Percentiles rank a stretch among this genome's conserved stretches.
These are phyloP conservation scores for Juglanconis juglandina DNA, from an alignment of 2,329 filamentous ascomycete species.

Conservation along the genomic window DNA sequence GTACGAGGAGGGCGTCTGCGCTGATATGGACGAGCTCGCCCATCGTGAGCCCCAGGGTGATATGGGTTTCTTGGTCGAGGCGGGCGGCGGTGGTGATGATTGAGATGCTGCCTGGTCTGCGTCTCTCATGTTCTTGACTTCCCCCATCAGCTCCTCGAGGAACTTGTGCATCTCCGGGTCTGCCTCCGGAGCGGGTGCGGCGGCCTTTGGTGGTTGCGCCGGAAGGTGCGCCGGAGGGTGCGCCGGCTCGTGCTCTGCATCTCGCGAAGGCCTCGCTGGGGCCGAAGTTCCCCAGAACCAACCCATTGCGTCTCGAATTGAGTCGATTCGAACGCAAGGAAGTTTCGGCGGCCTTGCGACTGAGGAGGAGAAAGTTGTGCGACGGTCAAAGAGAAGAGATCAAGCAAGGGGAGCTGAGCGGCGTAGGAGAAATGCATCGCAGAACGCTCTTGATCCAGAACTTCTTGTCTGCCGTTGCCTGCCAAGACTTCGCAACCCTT, in stretches of 20 bases:
- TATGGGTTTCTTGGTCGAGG: constrained; percentile 18
- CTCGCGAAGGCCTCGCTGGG: constrained; percentile 28
- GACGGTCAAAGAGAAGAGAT: too few species aligned
- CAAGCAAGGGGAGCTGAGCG: too few species aligned
- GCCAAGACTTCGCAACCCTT: too few species aligned
- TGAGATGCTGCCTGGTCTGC: constrained; percentile 24
- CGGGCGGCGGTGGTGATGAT: constrained; percentile 27
- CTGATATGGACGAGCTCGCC: constrained; percentile 27
- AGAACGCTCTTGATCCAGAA: too few species aligned
- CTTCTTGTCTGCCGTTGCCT: too few species aligned
- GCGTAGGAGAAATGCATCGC: too few species aligned
- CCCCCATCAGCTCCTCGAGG: constrained; percentile 27
- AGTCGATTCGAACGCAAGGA: too few species aligned
- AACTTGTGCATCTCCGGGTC: constrained; percentile 56
- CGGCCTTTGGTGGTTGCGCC: constrained; percentile 13
- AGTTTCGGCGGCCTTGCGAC: too few species aligned
- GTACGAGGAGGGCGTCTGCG: constrained; percentile 18
- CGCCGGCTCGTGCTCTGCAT: constrained; percentile 18
- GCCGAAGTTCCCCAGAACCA: constrained; percentile 57
- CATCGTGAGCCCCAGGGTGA: constrained; percentile 31
- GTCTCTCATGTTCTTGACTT: neutral
- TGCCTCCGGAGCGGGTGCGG: constrained; percentile 19
- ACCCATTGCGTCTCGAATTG: constrained; percentile 44
- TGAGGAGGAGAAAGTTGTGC: too few species aligned
- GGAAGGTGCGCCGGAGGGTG: constrained; percentile 3